phyloP scores from a whole-genome alignment of 352 stramenopile species.

The Globisporangium sylvaticum region DNA sequence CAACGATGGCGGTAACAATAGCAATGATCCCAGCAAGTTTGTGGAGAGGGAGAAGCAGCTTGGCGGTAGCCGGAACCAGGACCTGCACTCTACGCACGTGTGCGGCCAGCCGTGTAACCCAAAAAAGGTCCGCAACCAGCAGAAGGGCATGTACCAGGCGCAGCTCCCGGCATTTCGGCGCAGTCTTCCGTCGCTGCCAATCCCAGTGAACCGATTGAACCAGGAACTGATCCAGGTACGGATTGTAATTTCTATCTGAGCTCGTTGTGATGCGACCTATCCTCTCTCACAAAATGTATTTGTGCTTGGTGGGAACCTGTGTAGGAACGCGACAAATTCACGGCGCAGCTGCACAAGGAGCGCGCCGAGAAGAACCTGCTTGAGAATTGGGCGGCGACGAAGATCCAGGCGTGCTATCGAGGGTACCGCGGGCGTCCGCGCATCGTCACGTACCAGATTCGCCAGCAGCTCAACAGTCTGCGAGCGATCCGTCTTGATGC shows the following conservation, averaged over 20 bases:
- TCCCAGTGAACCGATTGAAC: conserved; percentile 46
- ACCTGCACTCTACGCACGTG: conserved; percentile 22
- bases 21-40: neutral
- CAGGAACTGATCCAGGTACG: conserved; percentile 33
- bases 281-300: neutral
- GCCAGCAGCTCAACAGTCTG: conserved; percentile 34
- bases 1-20: conserved; percentile 13
- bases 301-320: neutral
- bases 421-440: conserved; percentile 44
- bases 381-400: conserved; percentile 58
- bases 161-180: conserved; percentile 48
- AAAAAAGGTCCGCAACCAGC: conserved; percentile 24
- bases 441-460: conserved; percentile 35
- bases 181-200: conserved; percentile 45
- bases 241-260: neutral
- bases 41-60: neutral
- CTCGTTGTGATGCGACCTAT: neutral
- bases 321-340: conserved; percentile 55
- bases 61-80: conserved; percentile 24
- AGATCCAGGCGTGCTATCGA: conserved; percentile 61
- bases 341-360: conserved; percentile 49
- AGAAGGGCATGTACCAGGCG: conserved; percentile 38
- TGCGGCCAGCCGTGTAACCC: conserved; percentile 28
- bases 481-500: conserved; percentile 38
- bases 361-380: conserved; percentile 40